Evolutionary conservation across 345 rosid species (phyloP), one percentile per base, ranked within the genome.

Genomic region (Salix suchowensis): DNA sequence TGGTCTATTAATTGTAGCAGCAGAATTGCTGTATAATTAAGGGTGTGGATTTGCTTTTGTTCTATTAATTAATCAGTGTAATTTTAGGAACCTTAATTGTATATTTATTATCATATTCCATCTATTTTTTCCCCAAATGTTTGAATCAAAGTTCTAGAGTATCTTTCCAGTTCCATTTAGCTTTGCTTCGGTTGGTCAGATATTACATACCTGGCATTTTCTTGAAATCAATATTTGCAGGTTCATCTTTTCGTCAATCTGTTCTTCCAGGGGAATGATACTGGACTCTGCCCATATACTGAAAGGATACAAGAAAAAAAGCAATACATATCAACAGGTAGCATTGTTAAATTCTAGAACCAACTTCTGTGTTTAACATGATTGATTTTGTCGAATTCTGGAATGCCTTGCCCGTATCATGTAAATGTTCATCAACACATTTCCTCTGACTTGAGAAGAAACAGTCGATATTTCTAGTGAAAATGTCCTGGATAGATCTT

Each of bases 1-100:
- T 24, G 72, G 75, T 84, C 77, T 76, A 52, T 19, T 19, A 52
- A 19, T 76, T 69, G 77, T 79, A 76, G 74, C 70, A 34, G 78
- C 64, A 71, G 78, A 73, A 80, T 72, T 64, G 58, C 71, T 85
- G 81, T 74, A 74, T 74, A 77, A 81, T 74, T 81, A 81, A 74
- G 19, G 28, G 62, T 9, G 74, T 62, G 72, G 70, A 11, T 40
- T 82, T 79, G 79, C 46, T 70, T 32, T 67, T 65, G 68, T 42
- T 76, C 69, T 50, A 48, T 68, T 61, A 23, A 64, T 55, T 58
- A 58, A 23, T 10, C 76, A 68, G 62, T 87, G 80, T 83, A 77
- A 82, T 72, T 68, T 62, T 28, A 40, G 60, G 19, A 21, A 39
- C 72, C 71, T 64, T 67, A 72, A 46, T 71, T 71, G 74, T 79